Evolutionary conservation across 1,284 basidiomycete genomes (phyloP), one percentile per base, ranked within the genome.

Genomic region (Trametes polyzona): DNA sequence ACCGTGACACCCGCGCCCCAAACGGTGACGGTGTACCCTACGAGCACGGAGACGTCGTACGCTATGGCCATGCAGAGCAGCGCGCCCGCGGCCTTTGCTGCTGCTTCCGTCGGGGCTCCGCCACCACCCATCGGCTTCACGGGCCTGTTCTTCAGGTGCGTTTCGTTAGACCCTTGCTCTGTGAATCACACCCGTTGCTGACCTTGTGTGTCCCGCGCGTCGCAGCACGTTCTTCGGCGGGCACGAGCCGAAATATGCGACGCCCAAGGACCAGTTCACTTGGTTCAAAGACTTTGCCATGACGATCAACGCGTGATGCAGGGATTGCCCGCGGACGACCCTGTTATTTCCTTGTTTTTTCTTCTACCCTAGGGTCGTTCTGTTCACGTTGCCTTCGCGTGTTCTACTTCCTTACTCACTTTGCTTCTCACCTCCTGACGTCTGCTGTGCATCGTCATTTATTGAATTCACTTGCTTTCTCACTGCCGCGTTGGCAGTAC

Each of bases 201-300:
- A 35, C 30, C n/a, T n/a, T n/a, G n/a, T n/a, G n/a, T n/a, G n/a
- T n/a, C n/a, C n/a, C 21, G 16, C 11, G 17, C 26, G 43, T n/a
- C 21, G 6, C 57, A 91, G 89, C 65, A 90, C 90, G 4, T 92
- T 92, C 74, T 92, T 92, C 66, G 90, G 90, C 21, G 90, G 89
- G 0, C 88, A 91, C 59, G 83, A 83, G 5, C 64, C 72, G 5
- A 66, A 78, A 48, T 92, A 83, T 60, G 87, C 86, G 12, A 84
- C 87, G 7, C 88, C 90, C 5, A 80, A 72, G 61, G 84, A 90
- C 68, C 89, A 91, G 69, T 85, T 84, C 64, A 77, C 80, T 1
- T 90, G 86, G 84, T 92, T 91, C 74, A 88, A 82, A 66, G 85
- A 85, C 66, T 92, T 91, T 57, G 63, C 69, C 32, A 73, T 80